A percentile compares a stretch with the other conserved stretches of the same genome.
These are phyloP conservation scores for Metschnikowia lochheadii DNA, from an alignment of 805 yeast species.

Conservation along the genomic window DNA sequence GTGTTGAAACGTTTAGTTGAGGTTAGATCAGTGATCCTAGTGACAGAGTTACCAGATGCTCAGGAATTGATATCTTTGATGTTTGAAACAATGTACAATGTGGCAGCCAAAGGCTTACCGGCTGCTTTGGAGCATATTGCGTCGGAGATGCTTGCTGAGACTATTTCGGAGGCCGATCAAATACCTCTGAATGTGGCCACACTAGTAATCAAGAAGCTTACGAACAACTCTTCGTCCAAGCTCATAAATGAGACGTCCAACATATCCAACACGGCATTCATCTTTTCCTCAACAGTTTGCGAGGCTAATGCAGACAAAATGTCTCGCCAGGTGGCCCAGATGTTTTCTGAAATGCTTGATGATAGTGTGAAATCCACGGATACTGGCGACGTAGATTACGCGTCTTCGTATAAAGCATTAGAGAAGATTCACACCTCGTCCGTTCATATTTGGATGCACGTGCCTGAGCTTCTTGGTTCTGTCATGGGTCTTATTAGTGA, in stretches of 20 bases:
- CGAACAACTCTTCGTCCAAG: constrained; percentile 21
- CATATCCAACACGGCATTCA: constrained; percentile 55
- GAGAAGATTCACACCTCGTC: constrained; percentile 60
- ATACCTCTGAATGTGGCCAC: constrained; percentile 60
- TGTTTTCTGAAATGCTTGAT: constrained; percentile 70
- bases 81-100: constrained; percentile 60
- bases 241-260: constrained; percentile 26
- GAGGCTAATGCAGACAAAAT: constrained; percentile 66
- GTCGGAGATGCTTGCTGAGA: constrained; percentile 68
- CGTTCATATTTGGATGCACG: constrained; percentile 68
- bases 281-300: constrained; percentile 63
- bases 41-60: constrained; percentile 69
- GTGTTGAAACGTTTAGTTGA: constrained; percentile 67
- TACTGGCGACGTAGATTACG: constrained; percentile 11
- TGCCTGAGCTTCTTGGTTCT: constrained; percentile 69
- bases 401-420: constrained; percentile 38
- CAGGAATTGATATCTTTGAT: constrained; percentile 49
- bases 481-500: constrained; percentile 77
- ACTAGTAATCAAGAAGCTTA: constrained; percentile 56
- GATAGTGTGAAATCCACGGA: constrained; percentile 33
- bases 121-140: constrained; percentile 56
- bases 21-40: constrained; percentile 66
- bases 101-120: constrained; percentile 44
- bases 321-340: constrained; percentile 72
- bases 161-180: constrained; percentile 64